Evolutionary conservation across 202 grass and related monocot species (phyloP).

Genomic region (Hordeum pubiflorum): DNA sequence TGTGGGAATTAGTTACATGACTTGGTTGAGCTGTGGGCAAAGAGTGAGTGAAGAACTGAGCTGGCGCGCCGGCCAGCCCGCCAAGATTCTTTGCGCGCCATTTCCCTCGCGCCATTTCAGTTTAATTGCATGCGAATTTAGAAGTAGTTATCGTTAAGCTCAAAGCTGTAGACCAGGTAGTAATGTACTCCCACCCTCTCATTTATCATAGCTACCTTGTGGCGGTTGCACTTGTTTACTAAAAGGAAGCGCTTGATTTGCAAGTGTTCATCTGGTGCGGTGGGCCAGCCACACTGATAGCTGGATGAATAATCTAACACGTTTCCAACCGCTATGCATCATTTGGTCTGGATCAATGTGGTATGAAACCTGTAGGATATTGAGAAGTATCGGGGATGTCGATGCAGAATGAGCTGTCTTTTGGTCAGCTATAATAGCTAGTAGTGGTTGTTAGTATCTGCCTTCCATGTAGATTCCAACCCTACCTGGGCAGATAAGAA

Average conservation of each 20-base stretch:
- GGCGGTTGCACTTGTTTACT: not conserved
- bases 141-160: not conserved
- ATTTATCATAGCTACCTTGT: not conserved
- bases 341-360: not conserved
- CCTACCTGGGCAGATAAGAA: not conserved
- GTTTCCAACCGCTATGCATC: not conserved
- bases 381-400: not conserved
- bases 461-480: conserved; percentile 22
- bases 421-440: conserved; percentile 24
- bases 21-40: conserved; percentile 1
- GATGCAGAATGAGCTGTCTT: conserved; percentile 34
- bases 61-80: not conserved
- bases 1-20: not conserved
- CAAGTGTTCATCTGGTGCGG: conserved; percentile 5
- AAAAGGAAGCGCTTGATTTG: not conserved
- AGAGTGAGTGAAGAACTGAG: conserved; percentile 8
- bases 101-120: not conserved
- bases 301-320: not conserved
- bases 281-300: conserved; percentile 3
- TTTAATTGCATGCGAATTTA: not conserved
- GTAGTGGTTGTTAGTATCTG: conserved; percentile 8
- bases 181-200: not conserved
- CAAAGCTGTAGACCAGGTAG: not conserved
- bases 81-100: not conserved
- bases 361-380: conserved; percentile 27